These are phyloP conservation scores for Penicillium turbatum DNA, from an alignment of 495 filamentous ascomycete genomes.

Conservation along the genomic window DNA sequence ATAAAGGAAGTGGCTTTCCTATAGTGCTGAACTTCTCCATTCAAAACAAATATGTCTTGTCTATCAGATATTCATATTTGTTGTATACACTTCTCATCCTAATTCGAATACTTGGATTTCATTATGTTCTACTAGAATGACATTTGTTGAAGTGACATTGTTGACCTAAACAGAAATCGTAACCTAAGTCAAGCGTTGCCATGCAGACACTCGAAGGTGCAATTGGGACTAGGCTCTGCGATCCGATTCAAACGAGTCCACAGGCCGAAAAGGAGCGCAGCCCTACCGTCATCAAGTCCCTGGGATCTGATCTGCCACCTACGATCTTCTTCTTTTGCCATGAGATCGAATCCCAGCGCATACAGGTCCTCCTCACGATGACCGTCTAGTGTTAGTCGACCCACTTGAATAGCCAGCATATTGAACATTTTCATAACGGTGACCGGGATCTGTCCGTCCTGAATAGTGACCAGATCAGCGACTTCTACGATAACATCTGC, in stretches of 20 bases:
- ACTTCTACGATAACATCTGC: not conserved
- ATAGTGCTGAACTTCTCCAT: too few relatives aligned
- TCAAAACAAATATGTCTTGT: too few relatives aligned
- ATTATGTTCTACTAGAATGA: too few relatives aligned
- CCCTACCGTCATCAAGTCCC: not conserved
- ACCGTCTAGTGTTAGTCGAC: not conserved
- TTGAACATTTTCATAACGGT: not conserved
- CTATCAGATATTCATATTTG: too few relatives aligned
- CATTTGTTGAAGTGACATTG: not conserved
- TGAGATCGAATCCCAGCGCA: not conserved
- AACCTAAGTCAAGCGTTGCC: not conserved
- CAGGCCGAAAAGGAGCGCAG: not conserved
- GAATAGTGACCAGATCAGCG: not conserved
- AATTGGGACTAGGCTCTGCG: not conserved
- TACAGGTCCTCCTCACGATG: not conserved
- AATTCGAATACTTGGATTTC: too few relatives aligned
- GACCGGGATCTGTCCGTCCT: not conserved
- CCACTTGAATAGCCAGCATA: not conserved
- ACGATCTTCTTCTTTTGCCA: not conserved
- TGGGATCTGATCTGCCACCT: not conserved
- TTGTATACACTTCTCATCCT: too few relatives aligned
- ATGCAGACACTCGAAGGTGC: not conserved
- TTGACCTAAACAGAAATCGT: not conserved
- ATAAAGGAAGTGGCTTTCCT: too few relatives aligned
- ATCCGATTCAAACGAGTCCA: conserved; percentile 1